phyloP scores from a whole-genome alignment of 2,329 filamentous ascomycete genomes.

The Aspergillus unguis region DNA sequence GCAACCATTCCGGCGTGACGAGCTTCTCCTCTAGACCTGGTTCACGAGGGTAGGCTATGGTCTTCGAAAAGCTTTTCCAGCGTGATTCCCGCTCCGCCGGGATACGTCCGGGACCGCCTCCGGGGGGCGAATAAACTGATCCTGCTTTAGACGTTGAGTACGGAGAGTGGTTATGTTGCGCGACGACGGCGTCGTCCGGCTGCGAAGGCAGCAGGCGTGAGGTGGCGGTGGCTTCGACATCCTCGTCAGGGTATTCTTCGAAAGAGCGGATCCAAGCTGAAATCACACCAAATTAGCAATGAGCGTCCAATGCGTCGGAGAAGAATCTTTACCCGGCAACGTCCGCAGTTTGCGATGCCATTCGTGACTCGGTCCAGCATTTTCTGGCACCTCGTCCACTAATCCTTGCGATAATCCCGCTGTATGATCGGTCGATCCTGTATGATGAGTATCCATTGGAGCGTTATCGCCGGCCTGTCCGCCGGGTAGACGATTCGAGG shows the following conservation, averaged over 20 bases:
- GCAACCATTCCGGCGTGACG: constrained; percentile 46
- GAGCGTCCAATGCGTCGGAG: background rate
- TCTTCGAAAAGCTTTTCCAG: constrained; percentile 45
- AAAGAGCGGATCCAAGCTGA: constrained; percentile 46
- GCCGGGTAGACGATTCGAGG: constrained; percentile 10
- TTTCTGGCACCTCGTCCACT: constrained; percentile 18
- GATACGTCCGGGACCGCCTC: constrained; percentile 8
- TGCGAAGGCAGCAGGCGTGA: constrained; percentile 36
- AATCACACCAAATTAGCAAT: constrained; percentile 6
- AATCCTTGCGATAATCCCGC: constrained; percentile 18
- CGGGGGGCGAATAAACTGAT: constrained; percentile 10
- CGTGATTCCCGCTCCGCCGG: constrained; percentile 38
- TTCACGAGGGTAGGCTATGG: constrained; percentile 42
- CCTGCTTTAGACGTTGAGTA: constrained; percentile 28
- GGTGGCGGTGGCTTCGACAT: constrained; percentile 32
- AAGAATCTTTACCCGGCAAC: constrained; percentile 33
- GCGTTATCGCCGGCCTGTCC: constrained; percentile 22
- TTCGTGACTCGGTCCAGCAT: constrained; percentile 10
- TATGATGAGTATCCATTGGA: constrained; percentile 16
- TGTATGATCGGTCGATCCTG: constrained; percentile 21
- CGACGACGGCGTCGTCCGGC: constrained; percentile 41
- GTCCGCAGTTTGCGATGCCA: constrained; percentile 28
- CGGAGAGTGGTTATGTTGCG: constrained; percentile 46
- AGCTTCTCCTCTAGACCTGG: constrained; percentile 37
- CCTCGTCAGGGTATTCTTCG: constrained; percentile 33